Evolutionary conservation across 768 basidiomycete genomes (phyloP).

Genomic region (Phaeotremella skinneri): DNA sequence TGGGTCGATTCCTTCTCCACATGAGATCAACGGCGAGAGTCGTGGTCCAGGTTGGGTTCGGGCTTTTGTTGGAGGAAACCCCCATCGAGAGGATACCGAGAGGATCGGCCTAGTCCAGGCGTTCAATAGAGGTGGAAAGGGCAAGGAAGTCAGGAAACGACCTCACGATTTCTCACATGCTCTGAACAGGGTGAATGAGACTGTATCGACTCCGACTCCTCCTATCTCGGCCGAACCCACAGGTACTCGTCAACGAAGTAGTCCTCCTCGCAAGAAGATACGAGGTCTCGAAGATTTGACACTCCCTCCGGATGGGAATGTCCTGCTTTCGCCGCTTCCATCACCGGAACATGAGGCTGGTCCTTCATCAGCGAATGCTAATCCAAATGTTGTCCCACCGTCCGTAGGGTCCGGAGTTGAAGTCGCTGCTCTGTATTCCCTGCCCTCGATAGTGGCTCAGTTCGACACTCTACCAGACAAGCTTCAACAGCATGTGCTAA

Average conservation of each 20-base stretch:
- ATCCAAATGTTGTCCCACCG: conserved; percentile 7
- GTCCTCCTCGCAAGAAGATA: conserved; percentile 42
- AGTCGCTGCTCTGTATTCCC: conserved; percentile 78
- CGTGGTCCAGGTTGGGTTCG: conserved; percentile 20
- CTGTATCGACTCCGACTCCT: conserved; percentile 10
- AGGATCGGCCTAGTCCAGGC: conserved; percentile 24
- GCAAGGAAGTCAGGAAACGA: conserved; percentile 34
- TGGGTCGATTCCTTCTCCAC: conserved; percentile 1
- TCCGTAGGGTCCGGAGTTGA: conserved; percentile 42
- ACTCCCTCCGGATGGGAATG: conserved; percentile 19
- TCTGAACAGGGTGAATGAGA: conserved; percentile 5
- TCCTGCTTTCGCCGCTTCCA: conserved; percentile 29
- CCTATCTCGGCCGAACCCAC: conserved; percentile 11
- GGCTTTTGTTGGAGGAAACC: not conserved
- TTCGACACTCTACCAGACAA: conserved; percentile 75
- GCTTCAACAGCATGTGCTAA: conserved; percentile 87
- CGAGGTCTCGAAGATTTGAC: conserved; percentile 28
- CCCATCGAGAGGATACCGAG: not conserved
- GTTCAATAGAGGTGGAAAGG: conserved; percentile 13
- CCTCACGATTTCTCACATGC: conserved; percentile 20
- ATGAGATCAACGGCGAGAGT: conserved; percentile 8
- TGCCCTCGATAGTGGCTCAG: conserved; percentile 76
- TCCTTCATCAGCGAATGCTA: conserved; percentile 6
- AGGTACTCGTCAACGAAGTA: conserved; percentile 12
- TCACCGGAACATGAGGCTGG: conserved; percentile 32